Evolutionary conservation across 2,329 filamentous ascomycete genomes (phyloP), one percentile per base, ranked within the genome.

Genomic region (Aspergillus texensis): DNA sequence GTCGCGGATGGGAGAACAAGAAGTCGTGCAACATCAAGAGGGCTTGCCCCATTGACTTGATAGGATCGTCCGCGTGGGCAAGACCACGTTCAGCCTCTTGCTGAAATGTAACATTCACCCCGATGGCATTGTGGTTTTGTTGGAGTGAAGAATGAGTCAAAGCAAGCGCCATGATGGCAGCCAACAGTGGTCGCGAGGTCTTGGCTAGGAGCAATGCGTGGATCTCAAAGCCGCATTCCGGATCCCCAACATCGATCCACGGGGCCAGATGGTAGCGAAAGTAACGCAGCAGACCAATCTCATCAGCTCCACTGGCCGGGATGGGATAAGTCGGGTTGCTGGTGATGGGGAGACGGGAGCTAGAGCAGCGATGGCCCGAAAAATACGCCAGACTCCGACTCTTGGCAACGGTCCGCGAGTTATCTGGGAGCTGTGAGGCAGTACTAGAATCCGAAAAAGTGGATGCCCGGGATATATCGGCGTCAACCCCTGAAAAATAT

Each of bases 171-270:
- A 72, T 64, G 1, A 70, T 65, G 0, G 70, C 68, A 19, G 65
- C 60, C 28, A 70, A 65, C 11, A 72, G 34, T 21, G 68, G 55
- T 28, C 66, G 46, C 30, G 67, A 66, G 0, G 63, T 65, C 24
- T 69, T 65, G 2, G 65, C 68, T 16, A 71, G 65, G 6, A 72
- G 68, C 19, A 72, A 54, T 2, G 66, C 63, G 11, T 70, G 65
- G 2, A 71, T 58, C 3, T 66, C 70, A 19, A 72, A 65, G 0
- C 70, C 64, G 32, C 70, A 67, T 30, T 67, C 66, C 1, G 70
- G 68, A 30, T 72, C 70, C 6, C 70, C 70, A 0, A 63, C 63
- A 24, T 72, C 70, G 11, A 72, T 71, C 70, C 70, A 72, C 16
- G 70, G 70, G 28, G 68, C 65, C 21, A 72, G 54, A 12, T 68